Evolutionary conservation across 352 stramenopile genomes (phyloP).

Genomic region (Phytophthora cactorum): DNA sequence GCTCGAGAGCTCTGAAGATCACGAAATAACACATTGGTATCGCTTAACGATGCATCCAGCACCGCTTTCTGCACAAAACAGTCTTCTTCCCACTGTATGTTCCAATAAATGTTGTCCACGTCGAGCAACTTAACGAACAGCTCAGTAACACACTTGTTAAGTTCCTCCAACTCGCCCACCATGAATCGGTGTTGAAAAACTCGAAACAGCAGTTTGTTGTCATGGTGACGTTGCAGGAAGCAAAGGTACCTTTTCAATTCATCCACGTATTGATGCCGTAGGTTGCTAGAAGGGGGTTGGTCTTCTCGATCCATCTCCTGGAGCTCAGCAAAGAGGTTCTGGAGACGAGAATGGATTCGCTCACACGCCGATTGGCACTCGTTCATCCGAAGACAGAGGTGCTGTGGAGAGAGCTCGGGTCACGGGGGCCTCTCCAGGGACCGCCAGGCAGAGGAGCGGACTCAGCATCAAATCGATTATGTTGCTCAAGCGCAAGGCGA

Average conservation of each 20-base stretch:
- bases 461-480: neutral
- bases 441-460: neutral
- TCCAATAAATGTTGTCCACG: neutral
- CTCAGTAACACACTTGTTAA: neutral
- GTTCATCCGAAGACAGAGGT: neutral
- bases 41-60: neutral
- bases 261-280: neutral
- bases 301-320: neutral
- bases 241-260: neutral
- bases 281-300: neutral
- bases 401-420: neutral
- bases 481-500: no score
- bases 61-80: neutral
- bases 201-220: neutral
- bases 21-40: neutral
- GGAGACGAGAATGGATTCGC: neutral
- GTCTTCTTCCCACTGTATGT: neutral
- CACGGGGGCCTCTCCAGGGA: neutral
- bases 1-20: neutral
- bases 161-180: neutral
- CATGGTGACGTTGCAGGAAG: neutral
- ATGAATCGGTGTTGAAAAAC: neutral
- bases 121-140: constrained; percentile 3
- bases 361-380: neutral
- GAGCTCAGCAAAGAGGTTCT: neutral